A percentile compares a stretch with the other conserved stretches of the same genome.
These are phyloP conservation scores for Saprolegnia parasitica DNA, from an alignment of 352 stramenopile species.

Conservation along the genomic window DNA sequence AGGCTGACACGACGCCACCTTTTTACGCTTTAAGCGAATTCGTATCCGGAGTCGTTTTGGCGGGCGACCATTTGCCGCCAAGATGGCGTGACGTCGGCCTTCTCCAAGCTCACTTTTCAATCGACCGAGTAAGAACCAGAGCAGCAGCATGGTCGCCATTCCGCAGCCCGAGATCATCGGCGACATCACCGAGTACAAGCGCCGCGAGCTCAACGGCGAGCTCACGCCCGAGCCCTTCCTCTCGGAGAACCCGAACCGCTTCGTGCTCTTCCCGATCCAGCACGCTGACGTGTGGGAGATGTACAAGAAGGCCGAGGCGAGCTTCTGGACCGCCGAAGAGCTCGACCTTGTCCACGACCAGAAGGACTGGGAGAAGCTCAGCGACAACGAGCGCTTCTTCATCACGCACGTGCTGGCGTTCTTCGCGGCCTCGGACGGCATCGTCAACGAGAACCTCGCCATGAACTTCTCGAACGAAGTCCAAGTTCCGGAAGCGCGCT, in stretches of 20 bases:
- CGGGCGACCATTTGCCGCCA: not conserved
- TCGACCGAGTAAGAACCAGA: not conserved
- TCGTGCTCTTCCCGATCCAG: slow-evolving; percentile 98
- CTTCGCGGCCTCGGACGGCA: slow-evolving; percentile 97
- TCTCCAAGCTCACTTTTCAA: not conserved
- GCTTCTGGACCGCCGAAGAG: slow-evolving; percentile 99
- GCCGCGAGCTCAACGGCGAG: slow-evolving; percentile 79
- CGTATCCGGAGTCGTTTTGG: not conserved
- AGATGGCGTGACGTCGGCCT: not conserved
- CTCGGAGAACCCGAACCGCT: slow-evolving; percentile 93
- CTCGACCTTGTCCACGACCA: slow-evolving; percentile 95
- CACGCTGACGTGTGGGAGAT: slow-evolving; percentile 97
- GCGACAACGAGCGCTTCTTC: slow-evolving; percentile 95
- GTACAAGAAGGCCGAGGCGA: slow-evolving; percentile 99
- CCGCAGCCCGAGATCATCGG: not conserved
- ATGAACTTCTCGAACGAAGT: slow-evolving; percentile 99
- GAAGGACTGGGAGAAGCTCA: slow-evolving; percentile 93
- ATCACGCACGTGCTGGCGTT: slow-evolving; percentile 98
- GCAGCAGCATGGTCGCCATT: not conserved
- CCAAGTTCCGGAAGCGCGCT: slow-evolving; percentile 94
- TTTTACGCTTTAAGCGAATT: slow-evolving; percentile 1
- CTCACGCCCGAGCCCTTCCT: slow-evolving; percentile 90
- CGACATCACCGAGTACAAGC: slow-evolving; percentile 84
- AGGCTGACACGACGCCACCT: not conserved
- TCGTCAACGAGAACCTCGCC: slow-evolving; percentile 99